phyloP scores from a whole-genome alignment of 1,284 basidiomycete species.

The Rhodofomes roseus region DNA sequence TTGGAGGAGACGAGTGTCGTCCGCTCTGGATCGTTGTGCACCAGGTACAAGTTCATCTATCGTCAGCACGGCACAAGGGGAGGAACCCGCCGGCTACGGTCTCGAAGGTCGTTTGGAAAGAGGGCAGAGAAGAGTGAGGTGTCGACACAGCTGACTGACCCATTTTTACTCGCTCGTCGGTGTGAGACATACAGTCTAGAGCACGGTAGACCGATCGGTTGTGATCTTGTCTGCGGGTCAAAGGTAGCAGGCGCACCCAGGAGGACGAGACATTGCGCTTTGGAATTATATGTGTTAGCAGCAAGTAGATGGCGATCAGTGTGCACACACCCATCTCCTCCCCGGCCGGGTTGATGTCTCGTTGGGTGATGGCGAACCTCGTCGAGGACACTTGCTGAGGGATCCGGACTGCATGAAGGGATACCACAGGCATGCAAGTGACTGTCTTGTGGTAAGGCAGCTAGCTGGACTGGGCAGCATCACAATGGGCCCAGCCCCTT shows the following conservation, averaged over 20 bases:
- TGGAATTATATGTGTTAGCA: no score
- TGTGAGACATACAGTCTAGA: conserved; percentile 1
- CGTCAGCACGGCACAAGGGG: background rate
- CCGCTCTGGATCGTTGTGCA: conserved; percentile 45
- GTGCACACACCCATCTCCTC: no score
- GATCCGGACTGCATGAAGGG: no score
- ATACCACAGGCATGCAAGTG: no score
- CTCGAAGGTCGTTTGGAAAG: background rate
- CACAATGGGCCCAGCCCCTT: background rate
- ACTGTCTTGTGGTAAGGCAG: background rate
- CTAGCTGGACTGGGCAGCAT: background rate
- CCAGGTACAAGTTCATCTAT: conserved; percentile 46
- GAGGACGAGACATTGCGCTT: no score
- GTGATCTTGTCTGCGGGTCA: background rate
- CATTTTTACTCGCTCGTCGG: background rate
- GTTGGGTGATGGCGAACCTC: no score
- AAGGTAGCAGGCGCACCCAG: no score
- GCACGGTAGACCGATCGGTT: conserved; percentile 6
- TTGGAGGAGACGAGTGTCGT: conserved; percentile 46
- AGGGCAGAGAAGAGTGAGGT: background rate
- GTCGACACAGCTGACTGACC: background rate
- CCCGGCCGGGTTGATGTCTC: no score
- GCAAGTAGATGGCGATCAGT: no score
- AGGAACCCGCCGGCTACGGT: background rate
- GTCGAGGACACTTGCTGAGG: no score